Evolutionary conservation across 176 grass and related monocot genomes (phyloP).

Genomic region (Stipa capillata): DNA sequence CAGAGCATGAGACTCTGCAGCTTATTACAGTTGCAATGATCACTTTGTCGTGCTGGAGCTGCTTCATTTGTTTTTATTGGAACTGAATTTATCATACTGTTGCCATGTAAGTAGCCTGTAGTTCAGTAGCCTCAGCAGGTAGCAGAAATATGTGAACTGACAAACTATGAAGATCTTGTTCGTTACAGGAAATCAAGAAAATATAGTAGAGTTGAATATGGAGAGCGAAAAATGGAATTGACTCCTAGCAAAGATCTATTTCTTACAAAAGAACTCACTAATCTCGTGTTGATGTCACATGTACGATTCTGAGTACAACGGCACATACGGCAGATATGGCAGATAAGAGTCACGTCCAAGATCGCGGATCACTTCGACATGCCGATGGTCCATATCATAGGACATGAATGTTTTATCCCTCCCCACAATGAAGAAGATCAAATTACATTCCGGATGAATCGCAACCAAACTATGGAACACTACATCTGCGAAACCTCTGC

Average conservation of each 20-base stretch:
- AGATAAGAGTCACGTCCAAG: background rate
- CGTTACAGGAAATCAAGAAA: no score
- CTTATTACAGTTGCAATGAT: slow-evolving; percentile 95
- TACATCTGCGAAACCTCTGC: no score
- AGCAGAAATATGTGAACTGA: no score
- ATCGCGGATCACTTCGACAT: background rate
- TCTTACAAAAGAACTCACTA: background rate
- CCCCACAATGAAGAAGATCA: background rate
- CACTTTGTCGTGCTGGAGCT: slow-evolving; percentile 97
- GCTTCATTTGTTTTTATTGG: no score
- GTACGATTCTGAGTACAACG: background rate
- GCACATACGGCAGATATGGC: background rate
- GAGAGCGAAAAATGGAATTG: no score
- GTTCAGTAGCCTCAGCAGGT: no score
- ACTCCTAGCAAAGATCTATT: background rate
- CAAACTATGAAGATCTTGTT: no score
- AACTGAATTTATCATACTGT: no score
- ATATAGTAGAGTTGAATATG: no score
- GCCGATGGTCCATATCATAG: background rate
- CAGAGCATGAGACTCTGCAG: slow-evolving; percentile 72
- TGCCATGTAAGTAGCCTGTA: no score
- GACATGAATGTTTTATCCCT: background rate
- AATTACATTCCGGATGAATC: background rate
- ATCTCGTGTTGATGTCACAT: background rate
- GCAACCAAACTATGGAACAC: background rate